Evolutionary conservation across 345 rosid genomes (phyloP).

Genomic region (Brassica incana): DNA sequence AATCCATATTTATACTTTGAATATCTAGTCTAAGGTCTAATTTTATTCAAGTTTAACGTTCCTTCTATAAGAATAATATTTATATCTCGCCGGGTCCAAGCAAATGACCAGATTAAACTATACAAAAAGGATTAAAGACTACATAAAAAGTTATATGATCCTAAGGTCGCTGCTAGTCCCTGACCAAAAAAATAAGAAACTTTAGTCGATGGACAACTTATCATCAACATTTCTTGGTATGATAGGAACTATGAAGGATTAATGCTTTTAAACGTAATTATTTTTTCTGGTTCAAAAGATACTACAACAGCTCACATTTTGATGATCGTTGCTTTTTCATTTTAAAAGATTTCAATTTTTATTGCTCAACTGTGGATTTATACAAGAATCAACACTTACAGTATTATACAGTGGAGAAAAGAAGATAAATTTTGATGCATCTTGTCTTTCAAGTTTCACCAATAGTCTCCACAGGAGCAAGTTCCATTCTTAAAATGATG

Average conservation of each 20-base stretch:
- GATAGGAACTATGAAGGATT: background rate
- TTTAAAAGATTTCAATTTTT: background rate
- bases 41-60: background rate
- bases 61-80: background rate
- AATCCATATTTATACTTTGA: background rate
- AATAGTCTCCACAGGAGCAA: constrained; percentile 84
- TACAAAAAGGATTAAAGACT: background rate
- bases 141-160: background rate
- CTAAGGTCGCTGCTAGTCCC: background rate
- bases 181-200: background rate
- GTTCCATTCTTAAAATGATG: constrained; percentile 82
- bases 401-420: constrained; percentile 1
- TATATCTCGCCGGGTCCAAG: constrained; percentile 1
- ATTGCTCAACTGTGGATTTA: background rate
- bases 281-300: too few species aligned
- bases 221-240: background rate
- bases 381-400: constrained; percentile 25
- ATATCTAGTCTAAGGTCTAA: background rate
- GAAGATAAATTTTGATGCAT: background rate
- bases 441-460: constrained; percentile 44
- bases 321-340: background rate
- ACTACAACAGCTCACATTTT: background rate
- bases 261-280: background rate
- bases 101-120: background rate
- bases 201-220: background rate